These are phyloP conservation scores for Silene uniflora DNA, from an alignment of 148 eudicot species.

Conservation along the genomic window DNA sequence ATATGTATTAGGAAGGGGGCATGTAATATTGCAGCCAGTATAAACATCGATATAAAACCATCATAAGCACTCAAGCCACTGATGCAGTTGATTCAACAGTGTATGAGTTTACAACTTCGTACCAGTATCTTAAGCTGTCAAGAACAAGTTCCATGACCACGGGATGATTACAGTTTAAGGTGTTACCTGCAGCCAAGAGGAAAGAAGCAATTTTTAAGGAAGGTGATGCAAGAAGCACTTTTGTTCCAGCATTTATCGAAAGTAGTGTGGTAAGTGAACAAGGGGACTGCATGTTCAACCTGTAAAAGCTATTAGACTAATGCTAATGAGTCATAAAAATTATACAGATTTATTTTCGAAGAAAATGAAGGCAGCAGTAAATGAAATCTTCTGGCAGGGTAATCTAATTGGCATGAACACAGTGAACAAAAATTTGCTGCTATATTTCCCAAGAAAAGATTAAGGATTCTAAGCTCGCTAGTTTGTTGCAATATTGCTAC, in stretches of 20 bases:
- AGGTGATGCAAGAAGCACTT: background rate
- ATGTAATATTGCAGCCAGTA: background rate
- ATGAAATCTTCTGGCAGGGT: background rate
- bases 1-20: background rate
- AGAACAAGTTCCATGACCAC: conserved; percentile 97
- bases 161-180: conserved; percentile 95
- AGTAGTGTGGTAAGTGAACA: background rate
- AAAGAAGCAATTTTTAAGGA: background rate
- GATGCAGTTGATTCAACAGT: background rate
- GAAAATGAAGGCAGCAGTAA: background rate
- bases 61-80: background rate
- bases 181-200: conserved; percentile 62
- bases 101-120: conserved; percentile 17
- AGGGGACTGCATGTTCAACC: background rate
- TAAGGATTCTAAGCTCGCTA: background rate
- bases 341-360: background rate
- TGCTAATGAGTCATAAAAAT: background rate
- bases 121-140: conserved; percentile 98
- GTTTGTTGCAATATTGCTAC: background rate
- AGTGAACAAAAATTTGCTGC: background rate
- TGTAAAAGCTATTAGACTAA: background rate
- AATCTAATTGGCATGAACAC: background rate
- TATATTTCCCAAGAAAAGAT: background rate
- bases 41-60: background rate
- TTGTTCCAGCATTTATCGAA: background rate